A percentile compares a stretch with the other conserved stretches of the same genome.
Evolutionary conservation across 2,329 filamentous ascomycete species (phyloP).

Genomic region (Aspergillus spinulosporus): DNA sequence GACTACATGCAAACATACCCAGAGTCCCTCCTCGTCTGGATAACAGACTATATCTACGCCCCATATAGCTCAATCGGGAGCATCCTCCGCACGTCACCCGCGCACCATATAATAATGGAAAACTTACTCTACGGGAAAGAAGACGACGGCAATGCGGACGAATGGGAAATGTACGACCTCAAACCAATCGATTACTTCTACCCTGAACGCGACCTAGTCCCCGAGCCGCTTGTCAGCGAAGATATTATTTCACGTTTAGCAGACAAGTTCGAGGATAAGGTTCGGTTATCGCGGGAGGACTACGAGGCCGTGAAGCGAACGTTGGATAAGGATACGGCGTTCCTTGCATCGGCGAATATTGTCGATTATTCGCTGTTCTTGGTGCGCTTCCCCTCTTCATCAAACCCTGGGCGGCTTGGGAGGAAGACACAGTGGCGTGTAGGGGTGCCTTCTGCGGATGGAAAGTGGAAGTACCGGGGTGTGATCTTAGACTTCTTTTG

Average conservation of each 20-base stretch:
- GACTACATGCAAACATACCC: slow-evolving; percentile 63
- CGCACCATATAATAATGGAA: slow-evolving; percentile 76
- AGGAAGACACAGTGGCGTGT: slow-evolving; percentile 56
- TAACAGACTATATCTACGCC: slow-evolving; percentile 67
- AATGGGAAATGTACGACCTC: slow-evolving; percentile 72
- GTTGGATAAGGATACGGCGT: slow-evolving; percentile 62
- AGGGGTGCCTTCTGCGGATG: slow-evolving; percentile 62
- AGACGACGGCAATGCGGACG: slow-evolving; percentile 42
- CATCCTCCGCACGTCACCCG: slow-evolving; percentile 61
- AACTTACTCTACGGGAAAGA: slow-evolving; percentile 66
- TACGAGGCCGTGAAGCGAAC: slow-evolving; percentile 57
- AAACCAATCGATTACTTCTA: slow-evolving; percentile 76
- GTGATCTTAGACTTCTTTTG: slow-evolving; percentile 76
- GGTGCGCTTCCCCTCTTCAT: slow-evolving; percentile 55
- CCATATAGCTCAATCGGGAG: slow-evolving; percentile 60
- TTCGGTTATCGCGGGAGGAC: slow-evolving; percentile 57
- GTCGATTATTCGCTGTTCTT: slow-evolving; percentile 77
- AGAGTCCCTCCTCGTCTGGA: slow-evolving; percentile 65
- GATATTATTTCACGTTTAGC: slow-evolving; percentile 66
- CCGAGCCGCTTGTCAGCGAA: slow-evolving; percentile 62
- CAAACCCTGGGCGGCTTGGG: slow-evolving; percentile 35
- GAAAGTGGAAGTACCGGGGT: slow-evolving; percentile 66
- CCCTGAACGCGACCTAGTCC: slow-evolving; percentile 69
- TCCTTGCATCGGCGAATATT: slow-evolving; percentile 63
- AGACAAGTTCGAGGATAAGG: slow-evolving; percentile 67